Evolutionary conservation across 176 grass and related monocot species (phyloP).

Genomic region (Oryza punctata): DNA sequence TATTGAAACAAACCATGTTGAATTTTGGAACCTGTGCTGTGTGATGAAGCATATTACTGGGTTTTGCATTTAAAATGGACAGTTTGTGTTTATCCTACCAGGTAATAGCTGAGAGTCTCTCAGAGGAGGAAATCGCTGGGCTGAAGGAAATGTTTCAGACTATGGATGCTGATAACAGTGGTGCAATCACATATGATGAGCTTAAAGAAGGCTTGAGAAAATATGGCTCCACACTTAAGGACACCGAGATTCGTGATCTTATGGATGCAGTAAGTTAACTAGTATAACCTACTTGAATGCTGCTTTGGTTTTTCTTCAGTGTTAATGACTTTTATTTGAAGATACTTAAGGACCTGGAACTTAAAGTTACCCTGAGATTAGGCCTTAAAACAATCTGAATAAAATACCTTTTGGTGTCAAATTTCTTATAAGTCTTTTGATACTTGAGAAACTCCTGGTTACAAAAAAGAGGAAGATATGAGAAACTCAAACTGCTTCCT

Average conservation of each 20-base stretch:
- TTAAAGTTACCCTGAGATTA: conserved; percentile 12
- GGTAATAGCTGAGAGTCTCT: conserved; percentile 98
- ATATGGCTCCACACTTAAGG: conserved; percentile 98
- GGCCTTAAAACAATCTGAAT: not conserved
- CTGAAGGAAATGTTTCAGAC: conserved; percentile 97
- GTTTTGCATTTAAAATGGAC: conserved; percentile 34
- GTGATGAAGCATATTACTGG: not conserved
- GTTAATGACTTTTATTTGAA: not conserved
- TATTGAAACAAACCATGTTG: not conserved
- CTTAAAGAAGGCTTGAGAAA: conserved; percentile 87
- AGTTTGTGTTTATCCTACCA: conserved; percentile 34
- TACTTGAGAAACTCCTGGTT: not conserved
- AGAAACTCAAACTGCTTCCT: conserved; percentile 1
- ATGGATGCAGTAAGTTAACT: conserved; percentile 92
- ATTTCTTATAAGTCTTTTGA: not conserved
- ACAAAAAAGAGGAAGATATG: too few species aligned
- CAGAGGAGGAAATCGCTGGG: conserved; percentile 99
- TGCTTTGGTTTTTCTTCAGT: conserved; percentile 11
- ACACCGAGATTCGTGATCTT: conserved; percentile 96
- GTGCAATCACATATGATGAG: conserved; percentile 98
- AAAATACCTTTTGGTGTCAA: not conserved
- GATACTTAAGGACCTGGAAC: not conserved
- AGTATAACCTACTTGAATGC: conserved; percentile 18
- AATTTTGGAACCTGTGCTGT: conserved; percentile 9
- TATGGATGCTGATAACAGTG: conserved; percentile 97